Percentiles rank a stretch among this genome's conserved stretches.
Conservation (phyloP, 164 flowering plant genomes). For the Vitis rotundifolia region DNA sequence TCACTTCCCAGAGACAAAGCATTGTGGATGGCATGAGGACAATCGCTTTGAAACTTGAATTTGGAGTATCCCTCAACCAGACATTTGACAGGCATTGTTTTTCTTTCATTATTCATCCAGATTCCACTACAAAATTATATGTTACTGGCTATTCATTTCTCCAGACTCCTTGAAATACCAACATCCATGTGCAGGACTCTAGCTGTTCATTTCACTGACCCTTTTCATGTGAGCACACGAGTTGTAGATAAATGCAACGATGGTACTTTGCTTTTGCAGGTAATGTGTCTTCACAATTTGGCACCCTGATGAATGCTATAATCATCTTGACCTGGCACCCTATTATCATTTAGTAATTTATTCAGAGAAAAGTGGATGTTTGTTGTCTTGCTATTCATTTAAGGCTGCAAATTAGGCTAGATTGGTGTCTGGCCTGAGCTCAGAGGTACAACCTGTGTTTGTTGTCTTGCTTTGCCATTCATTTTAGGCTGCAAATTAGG, state of each 20-base stretch:
- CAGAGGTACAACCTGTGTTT: too few relatives aligned
- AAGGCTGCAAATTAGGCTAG: too few relatives aligned
- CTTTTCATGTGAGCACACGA: slow-evolving; percentile 85
- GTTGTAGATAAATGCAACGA: slow-evolving; percentile 75
- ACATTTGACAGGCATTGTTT: slow-evolving; percentile 72
- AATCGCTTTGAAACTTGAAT: slow-evolving; percentile 88
- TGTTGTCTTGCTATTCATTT: neutral
- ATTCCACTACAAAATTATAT: neutral
- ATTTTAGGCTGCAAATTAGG: too few relatives aligned
- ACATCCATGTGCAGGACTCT: slow-evolving; percentile 60
- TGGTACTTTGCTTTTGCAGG: slow-evolving; percentile 90
- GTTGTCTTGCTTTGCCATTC: too few relatives aligned
- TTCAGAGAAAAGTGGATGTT: too few relatives aligned
- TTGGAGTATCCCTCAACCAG: slow-evolving; percentile 88
- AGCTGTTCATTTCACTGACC: slow-evolving; percentile 94
- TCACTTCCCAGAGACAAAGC: slow-evolving; percentile 55
- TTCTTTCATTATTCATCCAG: slow-evolving; percentile 13
- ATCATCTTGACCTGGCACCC: too few relatives aligned
- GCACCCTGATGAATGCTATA: too few relatives aligned
- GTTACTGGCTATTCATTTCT: slow-evolving; percentile 1
- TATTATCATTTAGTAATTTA: too few relatives aligned
- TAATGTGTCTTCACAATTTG: slow-evolving; percentile 22
- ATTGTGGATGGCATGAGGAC: slow-evolving; percentile 95
- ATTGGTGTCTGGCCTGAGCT: too few relatives aligned
- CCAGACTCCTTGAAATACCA: slow-evolving; percentile 1